Evolutionary conservation across 371 early-diverging fungal species (phyloP).

Genomic region (Saksenaea vasiformis): DNA sequence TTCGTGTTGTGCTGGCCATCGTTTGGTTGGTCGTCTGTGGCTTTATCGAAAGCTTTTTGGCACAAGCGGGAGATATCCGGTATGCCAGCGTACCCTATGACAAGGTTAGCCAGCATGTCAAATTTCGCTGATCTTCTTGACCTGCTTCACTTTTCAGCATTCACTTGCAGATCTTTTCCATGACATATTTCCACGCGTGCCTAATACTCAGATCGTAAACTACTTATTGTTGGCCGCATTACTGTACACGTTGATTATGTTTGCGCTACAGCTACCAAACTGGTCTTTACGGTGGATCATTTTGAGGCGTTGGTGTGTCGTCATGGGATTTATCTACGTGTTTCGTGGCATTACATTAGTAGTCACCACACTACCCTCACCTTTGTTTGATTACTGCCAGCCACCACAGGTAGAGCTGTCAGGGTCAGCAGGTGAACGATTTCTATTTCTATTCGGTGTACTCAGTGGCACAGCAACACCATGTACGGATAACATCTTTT

Average conservation of each 20-base stretch:
- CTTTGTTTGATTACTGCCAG: slow-evolving; percentile 46
- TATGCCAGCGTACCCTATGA: slow-evolving; percentile 14
- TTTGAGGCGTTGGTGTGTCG: slow-evolving; percentile 61
- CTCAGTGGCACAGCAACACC: slow-evolving; percentile 41
- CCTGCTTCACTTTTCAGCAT: slow-evolving; percentile 13
- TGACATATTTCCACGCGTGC: slow-evolving; percentile 37
- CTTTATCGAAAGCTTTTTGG: slow-evolving; percentile 37
- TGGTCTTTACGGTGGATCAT: slow-evolving; percentile 57
- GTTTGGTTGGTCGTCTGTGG: slow-evolving; percentile 36
- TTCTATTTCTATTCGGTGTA: slow-evolving; percentile 27
- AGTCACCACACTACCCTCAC: slow-evolving; percentile 72
- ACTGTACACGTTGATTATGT: slow-evolving; percentile 45
- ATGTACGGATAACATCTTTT: slow-evolving; percentile 78
- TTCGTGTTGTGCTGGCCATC: slow-evolving; percentile 22
- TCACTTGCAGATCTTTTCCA: slow-evolving; percentile 36
- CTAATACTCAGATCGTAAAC: slow-evolving; percentile 43
- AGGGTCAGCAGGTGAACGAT: slow-evolving; percentile 27
- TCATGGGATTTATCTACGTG: slow-evolving; percentile 60
- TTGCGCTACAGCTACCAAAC: slow-evolving; percentile 49
- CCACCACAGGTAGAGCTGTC: slow-evolving; percentile 36
- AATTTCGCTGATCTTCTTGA: neutral
- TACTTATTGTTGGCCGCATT: slow-evolving; percentile 46
- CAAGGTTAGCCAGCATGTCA: neutral
- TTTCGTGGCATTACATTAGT: slow-evolving; percentile 64
- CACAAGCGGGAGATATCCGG: slow-evolving; percentile 41